Conservation (phyloP, 768 basidiomycete species). For the Phaeotremella fagi region DNA sequence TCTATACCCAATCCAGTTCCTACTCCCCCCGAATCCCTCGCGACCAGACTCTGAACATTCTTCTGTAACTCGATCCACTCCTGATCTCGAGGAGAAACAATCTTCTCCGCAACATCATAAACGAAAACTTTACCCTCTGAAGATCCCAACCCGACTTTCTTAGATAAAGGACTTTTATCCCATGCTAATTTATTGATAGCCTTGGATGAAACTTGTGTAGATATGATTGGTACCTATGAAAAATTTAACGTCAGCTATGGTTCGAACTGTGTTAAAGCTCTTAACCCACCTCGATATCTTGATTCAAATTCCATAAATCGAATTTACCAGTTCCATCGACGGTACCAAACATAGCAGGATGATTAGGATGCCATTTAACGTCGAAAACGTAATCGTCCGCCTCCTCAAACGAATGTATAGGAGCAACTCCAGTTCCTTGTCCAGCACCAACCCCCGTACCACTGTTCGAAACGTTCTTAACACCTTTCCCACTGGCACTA, state of each 20-base stretch:
- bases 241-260: background rate
- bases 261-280: background rate
- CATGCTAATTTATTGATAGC: conserved; percentile 94
- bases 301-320: conserved; percentile 94
- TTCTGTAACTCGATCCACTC: conserved; percentile 94
- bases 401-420: conserved; percentile 92
- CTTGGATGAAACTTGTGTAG: conserved; percentile 67
- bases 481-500: conserved; percentile 48
- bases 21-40: conserved; percentile 1
- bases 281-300: conserved; percentile 84
- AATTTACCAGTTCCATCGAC: conserved; percentile 95
- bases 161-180: conserved; percentile 78
- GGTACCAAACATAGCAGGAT: conserved; percentile 88
- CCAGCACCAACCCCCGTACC: background rate
- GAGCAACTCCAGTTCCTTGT: conserved; percentile 52
- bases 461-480: background rate
- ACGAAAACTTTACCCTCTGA: conserved; percentile 89
- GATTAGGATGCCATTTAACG: conserved; percentile 93
- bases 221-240: conserved; percentile 82
- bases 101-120: conserved; percentile 91
- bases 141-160: conserved; percentile 81
- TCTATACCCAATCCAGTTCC: background rate
- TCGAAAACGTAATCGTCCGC: conserved; percentile 99
- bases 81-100: conserved; percentile 68
- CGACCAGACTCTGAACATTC: conserved; percentile 64